Base-by-base conservation (phyloP, 495 filamentous ascomycete genomes). In the Lentithecium fluviatile region DNA sequence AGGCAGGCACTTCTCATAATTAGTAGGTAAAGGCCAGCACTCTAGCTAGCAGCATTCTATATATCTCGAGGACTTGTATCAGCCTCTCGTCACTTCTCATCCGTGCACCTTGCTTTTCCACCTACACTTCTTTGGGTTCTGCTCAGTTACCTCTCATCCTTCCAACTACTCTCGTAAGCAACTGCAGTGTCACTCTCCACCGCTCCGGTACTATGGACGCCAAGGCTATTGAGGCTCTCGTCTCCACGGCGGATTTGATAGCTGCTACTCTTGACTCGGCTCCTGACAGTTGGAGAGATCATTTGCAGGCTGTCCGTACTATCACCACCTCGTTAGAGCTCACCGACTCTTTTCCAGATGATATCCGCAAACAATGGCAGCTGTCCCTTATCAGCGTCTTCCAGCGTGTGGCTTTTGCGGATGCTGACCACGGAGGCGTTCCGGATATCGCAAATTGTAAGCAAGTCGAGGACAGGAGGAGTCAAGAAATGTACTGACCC, bases 321-420 rank as follows among this genome's bases (percentile, higher is more conserved):
- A 61, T 46, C 25, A 66, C 48, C 13, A 52, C 64, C 8, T 75
- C 75, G 54, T 73, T 81, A 65, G 63, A 73, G 51, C 64, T 73
- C 43, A 23, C 68, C 15, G 64, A 65, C 42, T 65, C 73, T 0
- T 65, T 73, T 20, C 69, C 70, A 1, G 76, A 82, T 60, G 75
- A 77, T 57, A 55, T 69, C 13, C 78, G 76, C 72, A 71, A 37
- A 25, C 47, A 50, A 26, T 56, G 60, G 58, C 67, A 69, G 43
- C 37, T 66, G 6, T 47, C 45, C 2, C 38, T 80, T 45, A 70
- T 83, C 56, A 66, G 67, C 19, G 70, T 72, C 45, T 69, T 82
- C 23, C 80, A 83, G 55, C 68, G 72, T 19, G 77, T 80, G 50
- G 77, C 78, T 8, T 80, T 71, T 61, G 68, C 71, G 42, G 79